phyloP scores from a whole-genome alignment of 129 eudicot genomes.

The Helichrysum umbraculigerum region DNA sequence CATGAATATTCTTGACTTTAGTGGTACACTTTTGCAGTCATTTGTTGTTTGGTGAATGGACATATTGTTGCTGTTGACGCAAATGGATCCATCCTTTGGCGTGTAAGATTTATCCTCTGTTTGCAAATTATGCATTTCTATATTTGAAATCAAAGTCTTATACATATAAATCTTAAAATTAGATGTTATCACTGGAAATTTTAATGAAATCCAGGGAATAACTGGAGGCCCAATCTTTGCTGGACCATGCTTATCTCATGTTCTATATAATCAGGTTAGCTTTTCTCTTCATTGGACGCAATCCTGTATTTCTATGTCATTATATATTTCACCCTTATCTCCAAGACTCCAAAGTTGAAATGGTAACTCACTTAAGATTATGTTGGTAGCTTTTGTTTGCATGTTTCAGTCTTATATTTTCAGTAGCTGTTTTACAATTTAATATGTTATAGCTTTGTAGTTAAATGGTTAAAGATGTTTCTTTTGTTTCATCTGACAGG shows the following conservation, averaged over 20 bases:
- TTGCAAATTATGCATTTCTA: background rate
- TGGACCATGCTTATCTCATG: conserved; percentile 73
- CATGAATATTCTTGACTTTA: background rate
- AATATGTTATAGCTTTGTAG: background rate
- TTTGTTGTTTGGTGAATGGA: conserved; percentile 86
- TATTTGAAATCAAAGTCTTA: background rate
- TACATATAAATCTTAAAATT: background rate
- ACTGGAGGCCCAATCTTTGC: conserved; percentile 93
- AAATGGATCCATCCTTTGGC: conserved; percentile 81
- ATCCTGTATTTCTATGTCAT: background rate
- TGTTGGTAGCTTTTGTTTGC: background rate
- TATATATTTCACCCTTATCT: background rate
- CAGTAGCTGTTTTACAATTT: background rate
- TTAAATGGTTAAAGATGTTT: background rate
- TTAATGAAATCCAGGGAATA: conserved; percentile 39
- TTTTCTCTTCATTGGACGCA: background rate
- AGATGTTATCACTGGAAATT: background rate
- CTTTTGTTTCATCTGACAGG: conserved; percentile 40
- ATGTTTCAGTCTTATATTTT: background rate
- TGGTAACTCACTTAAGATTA: background rate
- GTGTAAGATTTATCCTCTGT: conserved; percentile 35
- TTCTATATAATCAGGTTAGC: conserved; percentile 59
- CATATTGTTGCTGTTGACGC: conserved; percentile 52
- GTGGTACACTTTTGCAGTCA: conserved; percentile 49
- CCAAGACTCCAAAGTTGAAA: background rate